Base-by-base conservation (phyloP, 441 rosid species). In the Pelargonium fulgidum region DNA sequence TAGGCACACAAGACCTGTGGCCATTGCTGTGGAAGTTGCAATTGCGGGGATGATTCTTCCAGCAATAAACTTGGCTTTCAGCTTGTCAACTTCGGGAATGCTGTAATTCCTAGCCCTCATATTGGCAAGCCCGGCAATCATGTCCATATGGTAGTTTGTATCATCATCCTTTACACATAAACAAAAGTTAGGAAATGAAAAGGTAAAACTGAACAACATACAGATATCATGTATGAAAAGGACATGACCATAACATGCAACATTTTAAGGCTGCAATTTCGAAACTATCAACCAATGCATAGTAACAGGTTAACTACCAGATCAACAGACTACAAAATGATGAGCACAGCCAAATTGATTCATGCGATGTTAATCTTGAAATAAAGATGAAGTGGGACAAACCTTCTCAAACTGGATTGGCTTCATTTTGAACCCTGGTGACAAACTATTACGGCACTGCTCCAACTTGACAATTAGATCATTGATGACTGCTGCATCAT, bases 31-130 rank as follows among this genome's bases (percentile, higher is more conserved):
- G 61, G 98, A 85, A 14, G 98, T 92, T 36, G 98, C 98, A 65
- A 92, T 90, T 20, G 97, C 98, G 47, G 98, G 98, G 62, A 92
- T 92, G 70, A 92, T 92, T 72, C 98, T 85, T 71, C 98, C 98
- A 14, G 97, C 98, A 36, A 92, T 92, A 54, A 92, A 92, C 84
- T 92, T 92, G 62, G 98, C 98, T 68, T 92, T 92, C 76, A 92
- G 83, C 84, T 92, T 92, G 82, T 92, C 97, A 0, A 92, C 95
- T 77, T 92, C 98, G 1, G 93, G 90, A 73, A 92, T 90, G 79
- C 89, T 77, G 76, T 92, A 92, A 79, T 92, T 92, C 72, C 97
- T 87, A 8, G 98, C 97, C 81, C 98, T 90, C 98, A 90, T 90
- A 81, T 92, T 92, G 41, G 98, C 98, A n/a, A 92, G 89, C 45